Evolutionary conservation across 257 asterid genomes (phyloP), one percentile per base, ranked within the genome.

Genomic region (Solanum rostratum): DNA sequence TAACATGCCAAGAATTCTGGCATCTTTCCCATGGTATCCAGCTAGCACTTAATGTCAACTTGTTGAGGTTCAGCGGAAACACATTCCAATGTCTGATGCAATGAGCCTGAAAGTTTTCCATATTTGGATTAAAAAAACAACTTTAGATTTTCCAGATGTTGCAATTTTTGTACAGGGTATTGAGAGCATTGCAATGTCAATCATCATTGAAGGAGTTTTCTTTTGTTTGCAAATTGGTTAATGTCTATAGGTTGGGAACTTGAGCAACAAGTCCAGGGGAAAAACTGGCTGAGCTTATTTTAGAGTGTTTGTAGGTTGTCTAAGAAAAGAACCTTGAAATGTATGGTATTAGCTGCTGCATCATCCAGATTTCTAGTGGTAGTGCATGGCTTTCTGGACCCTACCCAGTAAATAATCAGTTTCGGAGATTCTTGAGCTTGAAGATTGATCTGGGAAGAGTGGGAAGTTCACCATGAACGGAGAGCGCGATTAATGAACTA

Each of bases 351-450:
- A 86, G 60, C 13, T 83, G 85, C 59, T 86, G 46, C 82, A 85
- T 73, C 74, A 7, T 69, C 88, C 74, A 69, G 33, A 87, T 80
- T 16, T 87, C 88, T 14, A 16, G 19, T 10, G 90, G 88, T n/a
- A 87, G 43, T 43, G 18, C 19, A 68, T 68, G 87, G 78, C 4
- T 78, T 43, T 69, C 84, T 59, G 52, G 53, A 2, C 82, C 22
- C 7, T 29, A 81, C 86, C 81, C 82, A 73, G 24, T 68, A 30
- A 63, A 87, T 33, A 37, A 81, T 71, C 55, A 85, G 49, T 50
- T 86, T 70, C 73, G 87, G 33, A 85, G 87, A 81, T 89, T 87
- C 60, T 59, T 52, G 39, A 86, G 85, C 69, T 85, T 46, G 29
- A n/a, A 88, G 24, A 82, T 70, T 30, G 85, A 86, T 71, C 84